These are phyloP conservation scores for Hymenotorrendiella dingleyae DNA, from an alignment of 2,329 filamentous ascomycete genomes.

Conservation along the genomic window DNA sequence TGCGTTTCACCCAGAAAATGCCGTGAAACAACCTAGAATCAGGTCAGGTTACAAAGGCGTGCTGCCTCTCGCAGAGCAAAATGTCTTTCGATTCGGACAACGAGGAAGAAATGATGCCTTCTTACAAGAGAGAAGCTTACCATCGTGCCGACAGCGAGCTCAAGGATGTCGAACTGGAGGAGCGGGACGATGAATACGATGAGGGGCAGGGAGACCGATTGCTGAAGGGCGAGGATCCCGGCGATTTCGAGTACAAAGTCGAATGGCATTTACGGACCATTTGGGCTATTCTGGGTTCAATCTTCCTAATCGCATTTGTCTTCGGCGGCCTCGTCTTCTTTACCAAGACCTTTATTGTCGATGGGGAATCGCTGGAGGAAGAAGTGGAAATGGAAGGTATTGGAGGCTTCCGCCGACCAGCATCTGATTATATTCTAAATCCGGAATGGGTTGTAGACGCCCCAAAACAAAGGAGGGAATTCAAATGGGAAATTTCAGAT, in stretches of 20 bases:
- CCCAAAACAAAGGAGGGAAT: constrained; percentile 46
- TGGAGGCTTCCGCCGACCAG: constrained; percentile 27
- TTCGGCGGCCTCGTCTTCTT: constrained; percentile 21
- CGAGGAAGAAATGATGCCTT: too few species aligned
- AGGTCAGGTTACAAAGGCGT: too few species aligned
- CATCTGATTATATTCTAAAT: constrained; percentile 51
- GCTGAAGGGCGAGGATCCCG: constrained; percentile 15
- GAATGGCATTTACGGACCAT: constrained; percentile 28
- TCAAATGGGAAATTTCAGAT: constrained; percentile 55
- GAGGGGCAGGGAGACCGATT: constrained; percentile 22
- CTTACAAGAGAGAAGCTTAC: too few species aligned
- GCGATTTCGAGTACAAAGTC: constrained; percentile 17
- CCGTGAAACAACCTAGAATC: constrained; percentile 2
- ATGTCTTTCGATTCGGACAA: too few species aligned
- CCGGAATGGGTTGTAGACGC: constrained; percentile 49
- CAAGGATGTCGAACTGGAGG: constrained; percentile 26
- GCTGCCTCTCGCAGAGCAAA: too few species aligned
- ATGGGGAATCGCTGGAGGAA: constrained; percentile 5
- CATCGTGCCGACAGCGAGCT: constrained; percentile 12
- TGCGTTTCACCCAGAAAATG: constrained; percentile 2
- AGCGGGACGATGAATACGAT: constrained; percentile 17
- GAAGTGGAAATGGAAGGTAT: constrained; percentile 10
- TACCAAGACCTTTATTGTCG: constrained; percentile 21
- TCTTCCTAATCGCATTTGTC: constrained; percentile 16
- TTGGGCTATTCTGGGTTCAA: constrained; percentile 23